A percentile compares a stretch with the other conserved stretches of the same genome.
phyloP scores from a whole-genome alignment of 257 asterid genomes.

The Fraxinus cuspidata region DNA sequence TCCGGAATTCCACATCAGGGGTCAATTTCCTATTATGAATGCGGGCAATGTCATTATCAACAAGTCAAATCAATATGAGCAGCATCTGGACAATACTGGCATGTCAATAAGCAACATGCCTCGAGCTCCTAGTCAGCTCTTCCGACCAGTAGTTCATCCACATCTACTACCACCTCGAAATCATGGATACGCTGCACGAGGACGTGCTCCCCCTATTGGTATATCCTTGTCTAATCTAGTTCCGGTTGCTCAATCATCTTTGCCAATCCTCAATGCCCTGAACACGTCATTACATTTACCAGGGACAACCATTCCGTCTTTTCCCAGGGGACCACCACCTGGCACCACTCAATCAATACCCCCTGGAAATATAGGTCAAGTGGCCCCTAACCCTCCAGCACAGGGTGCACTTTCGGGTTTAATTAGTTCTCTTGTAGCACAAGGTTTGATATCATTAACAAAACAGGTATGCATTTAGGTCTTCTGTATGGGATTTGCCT shows the following conservation, averaged over 20 bases:
- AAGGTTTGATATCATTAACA: constrained; percentile 70
- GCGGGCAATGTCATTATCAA: constrained; percentile 28
- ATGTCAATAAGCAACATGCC: constrained; percentile 38
- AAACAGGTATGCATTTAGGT: constrained; percentile 58
- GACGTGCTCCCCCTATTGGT: constrained; percentile 38
- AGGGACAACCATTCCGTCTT: constrained; percentile 42
- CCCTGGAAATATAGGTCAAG: constrained; percentile 41
- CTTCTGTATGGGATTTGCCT: background rate
- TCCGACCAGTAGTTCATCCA: constrained; percentile 36
- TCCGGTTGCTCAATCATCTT: constrained; percentile 42
- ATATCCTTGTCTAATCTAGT: constrained; percentile 32
- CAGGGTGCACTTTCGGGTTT: constrained; percentile 60
- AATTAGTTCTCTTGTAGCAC: constrained; percentile 72
- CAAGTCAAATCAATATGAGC: constrained; percentile 41
- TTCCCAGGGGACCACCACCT: constrained; percentile 47
- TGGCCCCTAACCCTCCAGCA: constrained; percentile 44
- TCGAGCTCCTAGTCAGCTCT: constrained; percentile 45
- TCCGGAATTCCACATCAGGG: constrained; percentile 46
- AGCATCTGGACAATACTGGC: constrained; percentile 40
- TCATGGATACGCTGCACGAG: constrained; percentile 56
- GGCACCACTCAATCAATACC: constrained; percentile 45
- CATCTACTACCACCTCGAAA: constrained; percentile 38
- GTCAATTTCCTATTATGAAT: constrained; percentile 45
- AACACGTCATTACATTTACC: constrained; percentile 50
- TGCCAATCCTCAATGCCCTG: constrained; percentile 40